Evolutionary conservation across 2,329 filamentous ascomycete species (phyloP).

Genomic region (Blastomyces percursus): DNA sequence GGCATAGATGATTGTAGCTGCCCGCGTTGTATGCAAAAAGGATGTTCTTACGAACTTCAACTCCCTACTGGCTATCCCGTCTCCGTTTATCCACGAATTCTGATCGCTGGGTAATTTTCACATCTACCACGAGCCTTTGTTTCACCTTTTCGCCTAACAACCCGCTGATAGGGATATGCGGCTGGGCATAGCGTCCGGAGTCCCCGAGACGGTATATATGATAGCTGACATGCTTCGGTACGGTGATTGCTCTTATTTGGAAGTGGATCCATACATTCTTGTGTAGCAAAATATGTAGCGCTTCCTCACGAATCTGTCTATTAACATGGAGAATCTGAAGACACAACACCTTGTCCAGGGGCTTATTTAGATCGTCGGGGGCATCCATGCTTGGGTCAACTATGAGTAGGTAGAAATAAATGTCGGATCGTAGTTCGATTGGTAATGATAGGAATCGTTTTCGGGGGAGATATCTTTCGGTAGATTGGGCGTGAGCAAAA

Average conservation of each 20-base stretch:
- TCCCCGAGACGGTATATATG: neutral
- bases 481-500: neutral
- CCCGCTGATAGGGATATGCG: neutral
- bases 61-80: neutral
- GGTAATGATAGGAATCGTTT: constrained; percentile 1
- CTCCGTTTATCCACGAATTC: neutral
- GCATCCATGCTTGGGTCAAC: neutral
- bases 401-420: constrained; percentile 1
- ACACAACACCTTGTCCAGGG: neutral
- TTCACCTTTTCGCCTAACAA: neutral
- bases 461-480: neutral
- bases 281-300: neutral
- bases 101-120: neutral
- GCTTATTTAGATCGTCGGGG: neutral
- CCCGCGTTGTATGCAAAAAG: constrained; percentile 1
- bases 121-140: neutral
- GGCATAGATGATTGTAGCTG: neutral
- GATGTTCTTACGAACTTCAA: neutral
- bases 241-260: neutral
- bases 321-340: neutral
- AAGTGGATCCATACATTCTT: neutral
- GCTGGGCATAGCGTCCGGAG: neutral
- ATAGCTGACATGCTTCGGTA: neutral
- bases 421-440: constrained; percentile 2
- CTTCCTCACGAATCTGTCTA: constrained; percentile 2